Conservation (phyloP, 1,139 yeast genomes). For the Scheffersomyces titani region DNA sequence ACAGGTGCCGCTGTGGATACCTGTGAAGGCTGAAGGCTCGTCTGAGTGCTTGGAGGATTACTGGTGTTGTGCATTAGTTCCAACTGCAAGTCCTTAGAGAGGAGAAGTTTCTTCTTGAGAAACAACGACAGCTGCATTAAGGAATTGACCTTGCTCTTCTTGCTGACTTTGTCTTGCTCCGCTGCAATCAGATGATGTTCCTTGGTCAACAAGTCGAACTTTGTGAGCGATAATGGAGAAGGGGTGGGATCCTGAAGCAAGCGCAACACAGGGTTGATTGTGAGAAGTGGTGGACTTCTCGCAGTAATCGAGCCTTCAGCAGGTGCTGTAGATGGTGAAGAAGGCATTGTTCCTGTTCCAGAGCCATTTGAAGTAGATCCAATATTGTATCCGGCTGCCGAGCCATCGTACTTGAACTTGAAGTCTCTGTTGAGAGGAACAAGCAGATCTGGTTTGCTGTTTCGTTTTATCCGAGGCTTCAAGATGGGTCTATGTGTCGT, state of each 20-base stretch:
- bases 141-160: slow-evolving; percentile 9
- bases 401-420: slow-evolving; percentile 30
- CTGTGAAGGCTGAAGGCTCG: neutral
- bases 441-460: slow-evolving; percentile 3
- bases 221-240: slow-evolving; percentile 21
- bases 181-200: slow-evolving; percentile 1
- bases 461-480: slow-evolving; percentile 16
- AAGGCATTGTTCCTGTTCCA: neutral
- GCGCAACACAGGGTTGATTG: neutral
- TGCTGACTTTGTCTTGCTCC: slow-evolving; percentile 1
- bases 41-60: slow-evolving; percentile 9
- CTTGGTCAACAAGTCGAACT: neutral
- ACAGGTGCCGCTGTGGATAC: neutral
- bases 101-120: slow-evolving; percentile 32
- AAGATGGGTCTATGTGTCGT: slow-evolving; percentile 17
- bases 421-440: slow-evolving; percentile 27
- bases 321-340: neutral
- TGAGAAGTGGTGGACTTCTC: slow-evolving; percentile 1
- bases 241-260: slow-evolving; percentile 18
- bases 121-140: slow-evolving; percentile 23
- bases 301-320: neutral
- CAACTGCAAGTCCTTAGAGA: slow-evolving; percentile 41
- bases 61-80: slow-evolving; percentile 25
- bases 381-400: neutral
- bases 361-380: neutral